These are phyloP conservation scores for Phaeoacremonium minimum DNA, from an alignment of 2,329 filamentous ascomycete species.

Conservation along the genomic window DNA sequence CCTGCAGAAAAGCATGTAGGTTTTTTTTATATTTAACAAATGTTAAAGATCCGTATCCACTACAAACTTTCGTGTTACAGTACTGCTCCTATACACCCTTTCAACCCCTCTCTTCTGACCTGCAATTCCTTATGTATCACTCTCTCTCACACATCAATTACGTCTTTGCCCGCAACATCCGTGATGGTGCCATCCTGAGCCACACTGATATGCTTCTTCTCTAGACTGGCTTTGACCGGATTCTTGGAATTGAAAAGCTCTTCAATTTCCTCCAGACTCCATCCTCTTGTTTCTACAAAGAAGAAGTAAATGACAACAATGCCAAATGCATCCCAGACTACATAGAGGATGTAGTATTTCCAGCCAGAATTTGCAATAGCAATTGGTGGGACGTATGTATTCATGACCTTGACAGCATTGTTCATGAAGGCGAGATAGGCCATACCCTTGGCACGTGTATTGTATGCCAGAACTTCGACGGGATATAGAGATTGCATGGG, in stretches of 20 bases:
- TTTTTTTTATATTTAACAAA: too few species aligned
- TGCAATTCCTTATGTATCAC: too few species aligned
- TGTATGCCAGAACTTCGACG: constrained; percentile 42
- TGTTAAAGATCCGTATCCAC: too few species aligned
- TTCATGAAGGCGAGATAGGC: constrained; percentile 39
- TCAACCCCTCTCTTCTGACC: too few species aligned
- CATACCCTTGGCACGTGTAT: constrained; percentile 41
- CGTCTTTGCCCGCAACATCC: too few species aligned
- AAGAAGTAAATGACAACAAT: constrained; percentile 38
- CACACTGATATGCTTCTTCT: too few species aligned
- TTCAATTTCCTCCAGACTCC: background rate
- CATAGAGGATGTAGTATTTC: constrained; percentile 41
- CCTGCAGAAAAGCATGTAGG: too few species aligned
- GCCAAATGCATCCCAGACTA: constrained; percentile 42
- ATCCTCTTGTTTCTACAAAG: background rate
- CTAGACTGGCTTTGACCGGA: too few species aligned
- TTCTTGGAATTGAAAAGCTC: background rate
- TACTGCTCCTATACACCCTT: too few species aligned
- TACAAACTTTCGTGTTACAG: too few species aligned
- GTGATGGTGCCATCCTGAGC: too few species aligned
- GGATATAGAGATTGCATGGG: constrained; percentile 43
- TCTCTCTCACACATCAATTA: too few species aligned
- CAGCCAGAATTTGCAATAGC: constrained; percentile 36
- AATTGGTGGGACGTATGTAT: constrained; percentile 41
- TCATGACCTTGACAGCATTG: constrained; percentile 41